Evolutionary conservation across 345 rosid genomes (phyloP).

Genomic region (Populus euphratica): DNA sequence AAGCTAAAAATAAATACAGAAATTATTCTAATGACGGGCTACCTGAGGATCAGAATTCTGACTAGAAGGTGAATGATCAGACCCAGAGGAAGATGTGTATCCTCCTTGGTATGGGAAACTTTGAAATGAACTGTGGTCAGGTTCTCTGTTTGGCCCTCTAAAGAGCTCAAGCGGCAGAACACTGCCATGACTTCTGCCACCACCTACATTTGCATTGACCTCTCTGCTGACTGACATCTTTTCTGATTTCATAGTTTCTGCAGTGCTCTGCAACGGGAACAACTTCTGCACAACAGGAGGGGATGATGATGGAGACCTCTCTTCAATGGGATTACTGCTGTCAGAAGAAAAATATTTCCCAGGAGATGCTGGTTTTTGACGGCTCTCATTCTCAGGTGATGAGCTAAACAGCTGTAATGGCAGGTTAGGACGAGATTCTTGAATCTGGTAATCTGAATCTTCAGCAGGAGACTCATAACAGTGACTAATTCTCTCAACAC

Average conservation of each 20-base stretch:
- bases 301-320: slow-evolving; percentile 62
- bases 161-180: slow-evolving; percentile 69
- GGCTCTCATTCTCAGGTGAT: slow-evolving; percentile 66
- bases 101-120: slow-evolving; percentile 58
- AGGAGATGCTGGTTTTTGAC: slow-evolving; percentile 59
- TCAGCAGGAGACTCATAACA: slow-evolving; percentile 67
- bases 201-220: slow-evolving; percentile 38
- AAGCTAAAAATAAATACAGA: neutral
- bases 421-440: slow-evolving; percentile 52
- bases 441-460: slow-evolving; percentile 66
- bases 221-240: slow-evolving; percentile 39
- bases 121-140: slow-evolving; percentile 43
- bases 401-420: slow-evolving; percentile 77
- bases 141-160: slow-evolving; percentile 45
- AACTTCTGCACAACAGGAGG: slow-evolving; percentile 69
- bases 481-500: slow-evolving; percentile 66
- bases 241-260: slow-evolving; percentile 52
- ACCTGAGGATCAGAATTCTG: slow-evolving; percentile 81
- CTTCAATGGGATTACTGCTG: slow-evolving; percentile 80
- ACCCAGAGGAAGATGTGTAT: slow-evolving; percentile 78
- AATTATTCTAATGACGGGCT: neutral
- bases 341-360: slow-evolving; percentile 85
- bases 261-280: slow-evolving; percentile 67
- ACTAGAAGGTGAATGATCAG: slow-evolving; percentile 82
- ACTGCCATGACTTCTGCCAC: slow-evolving; percentile 34